Conservation (phyloP, 306 rosid genomes). For the Trifolium dubium region DNA sequence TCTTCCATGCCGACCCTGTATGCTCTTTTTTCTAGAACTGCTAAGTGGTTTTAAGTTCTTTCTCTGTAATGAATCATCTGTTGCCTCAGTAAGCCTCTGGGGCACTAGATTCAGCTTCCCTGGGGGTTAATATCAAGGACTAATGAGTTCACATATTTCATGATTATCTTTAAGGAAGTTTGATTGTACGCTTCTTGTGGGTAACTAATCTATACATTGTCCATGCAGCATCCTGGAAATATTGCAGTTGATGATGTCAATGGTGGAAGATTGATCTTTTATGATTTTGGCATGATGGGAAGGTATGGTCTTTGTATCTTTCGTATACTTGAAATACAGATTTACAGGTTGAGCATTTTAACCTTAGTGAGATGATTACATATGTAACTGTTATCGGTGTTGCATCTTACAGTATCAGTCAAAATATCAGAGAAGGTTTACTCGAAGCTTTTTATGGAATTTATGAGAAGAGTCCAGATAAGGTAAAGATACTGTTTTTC, state of each 20-base stretch:
- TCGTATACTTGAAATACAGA: slow-evolving; percentile 10
- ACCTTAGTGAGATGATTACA: slow-evolving; percentile 29
- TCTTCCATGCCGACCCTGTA: slow-evolving; percentile 99
- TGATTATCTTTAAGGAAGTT: slow-evolving; percentile 36
- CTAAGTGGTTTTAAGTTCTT: slow-evolving; percentile 26
- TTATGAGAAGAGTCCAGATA: slow-evolving; percentile 96
- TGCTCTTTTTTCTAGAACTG: slow-evolving; percentile 47
- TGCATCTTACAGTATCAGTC: slow-evolving; percentile 76
- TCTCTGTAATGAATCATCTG: slow-evolving; percentile 15
- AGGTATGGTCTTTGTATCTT: slow-evolving; percentile 60
- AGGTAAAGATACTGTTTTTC: slow-evolving; percentile 69
- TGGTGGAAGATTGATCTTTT: slow-evolving; percentile 99
- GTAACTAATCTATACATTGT: slow-evolving; percentile 32
- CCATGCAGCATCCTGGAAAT: slow-evolving; percentile 93
- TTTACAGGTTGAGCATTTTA: slow-evolving; percentile 15
- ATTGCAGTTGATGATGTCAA: slow-evolving; percentile 98
- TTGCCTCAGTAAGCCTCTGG: slow-evolving; percentile 4
- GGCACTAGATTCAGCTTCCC: slow-evolving; percentile 7
- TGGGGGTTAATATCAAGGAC: slow-evolving; percentile 8
- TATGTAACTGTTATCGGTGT: slow-evolving; percentile 37
- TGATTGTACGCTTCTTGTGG: slow-evolving; percentile 6
- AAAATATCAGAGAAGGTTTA: slow-evolving; percentile 93
- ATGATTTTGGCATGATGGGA: slow-evolving; percentile 99
- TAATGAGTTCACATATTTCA: slow-evolving; percentile 19
- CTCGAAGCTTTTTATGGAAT: slow-evolving; percentile 93